A percentile compares a stretch with the other conserved stretches of the same genome.
Conservation (phyloP, 192 early-diverging fungal species). For the Rhizoclosmatium sp. region DNA sequence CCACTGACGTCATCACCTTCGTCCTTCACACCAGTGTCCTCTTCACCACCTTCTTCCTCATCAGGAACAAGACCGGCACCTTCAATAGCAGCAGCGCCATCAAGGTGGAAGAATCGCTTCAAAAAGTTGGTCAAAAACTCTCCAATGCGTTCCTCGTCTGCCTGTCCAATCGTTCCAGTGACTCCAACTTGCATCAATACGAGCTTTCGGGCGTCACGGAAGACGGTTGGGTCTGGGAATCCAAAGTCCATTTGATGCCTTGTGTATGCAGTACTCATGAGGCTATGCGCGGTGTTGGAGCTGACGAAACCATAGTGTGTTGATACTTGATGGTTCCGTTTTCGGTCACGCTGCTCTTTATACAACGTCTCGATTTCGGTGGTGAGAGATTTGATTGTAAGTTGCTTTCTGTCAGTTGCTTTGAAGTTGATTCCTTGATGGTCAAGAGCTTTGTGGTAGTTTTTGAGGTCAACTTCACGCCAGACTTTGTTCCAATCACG, state of each 20-base stretch:
- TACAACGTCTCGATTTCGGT: slow-evolving; percentile 87
- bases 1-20: background rate
- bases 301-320: slow-evolving; percentile 40
- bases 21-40: background rate
- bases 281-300: background rate
- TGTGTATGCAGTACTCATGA: slow-evolving; percentile 15
- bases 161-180: slow-evolving; percentile 58
- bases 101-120: slow-evolving; percentile 69
- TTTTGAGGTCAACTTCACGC: slow-evolving; percentile 92
- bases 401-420: slow-evolving; percentile 80
- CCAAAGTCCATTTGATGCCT: slow-evolving; percentile 84
- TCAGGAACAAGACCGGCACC: slow-evolving; percentile 59
- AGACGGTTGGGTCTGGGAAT: slow-evolving; percentile 77
- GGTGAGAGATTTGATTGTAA: slow-evolving; percentile 78
- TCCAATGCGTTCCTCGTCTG: slow-evolving; percentile 78
- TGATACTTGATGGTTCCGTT: slow-evolving; percentile 17
- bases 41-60: slow-evolving; percentile 25
- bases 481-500: slow-evolving; percentile 97
- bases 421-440: slow-evolving; percentile 95
- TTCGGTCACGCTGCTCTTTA: slow-evolving; percentile 78
- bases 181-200: slow-evolving; percentile 78
- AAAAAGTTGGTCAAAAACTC: slow-evolving; percentile 81
- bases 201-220: slow-evolving; percentile 80
- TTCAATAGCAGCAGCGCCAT: slow-evolving; percentile 50
- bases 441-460: slow-evolving; percentile 94